Percentiles rank a stretch among this genome's conserved stretches.
Evolutionary conservation across 2,329 filamentous ascomycete genomes (phyloP).

Genomic region (Hypoxylon sp.): DNA sequence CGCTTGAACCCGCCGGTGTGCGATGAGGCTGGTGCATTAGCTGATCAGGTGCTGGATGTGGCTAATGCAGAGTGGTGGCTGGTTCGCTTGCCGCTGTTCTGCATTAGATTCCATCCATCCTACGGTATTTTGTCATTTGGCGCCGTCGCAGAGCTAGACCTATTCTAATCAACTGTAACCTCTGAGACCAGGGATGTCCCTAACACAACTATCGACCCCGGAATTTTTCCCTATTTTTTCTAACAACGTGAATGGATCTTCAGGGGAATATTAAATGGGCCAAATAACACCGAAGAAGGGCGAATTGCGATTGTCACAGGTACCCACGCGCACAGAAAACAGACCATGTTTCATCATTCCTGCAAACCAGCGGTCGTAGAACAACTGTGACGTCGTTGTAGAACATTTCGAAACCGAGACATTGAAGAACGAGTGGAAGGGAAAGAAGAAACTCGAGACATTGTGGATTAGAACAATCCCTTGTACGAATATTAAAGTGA

Average conservation of each 20-base stretch:
- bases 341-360: constrained; percentile 40
- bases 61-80: constrained; percentile 21
- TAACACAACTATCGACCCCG: constrained; percentile 22
- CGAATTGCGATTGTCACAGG: constrained; percentile 46
- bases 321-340: constrained; percentile 43
- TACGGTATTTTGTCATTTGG: constrained; percentile 29
- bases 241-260: constrained; percentile 36
- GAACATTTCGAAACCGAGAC: constrained; percentile 40
- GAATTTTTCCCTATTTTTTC: constrained; percentile 32
- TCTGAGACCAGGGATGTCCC: constrained; percentile 33
- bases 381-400: constrained; percentile 42
- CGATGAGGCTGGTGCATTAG: constrained; percentile 17
- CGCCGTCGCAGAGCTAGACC: constrained; percentile 22
- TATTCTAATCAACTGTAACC: constrained; percentile 23
- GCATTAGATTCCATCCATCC: constrained; percentile 24
- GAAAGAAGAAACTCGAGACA: constrained; percentile 14
- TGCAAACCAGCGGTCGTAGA: constrained; percentile 17
- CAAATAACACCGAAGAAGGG: constrained; percentile 14
- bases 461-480: constrained; percentile 9
- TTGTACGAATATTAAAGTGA: constrained; percentile 14
- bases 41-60: background rate
- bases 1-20: constrained; percentile 9
- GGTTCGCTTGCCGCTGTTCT: constrained; percentile 22
- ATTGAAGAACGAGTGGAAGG: constrained; percentile 18
- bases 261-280: constrained; percentile 39